Evolutionary conservation across 2,329 filamentous ascomycete species (phyloP).

Genomic region (Davidsoniella virescens): DNA sequence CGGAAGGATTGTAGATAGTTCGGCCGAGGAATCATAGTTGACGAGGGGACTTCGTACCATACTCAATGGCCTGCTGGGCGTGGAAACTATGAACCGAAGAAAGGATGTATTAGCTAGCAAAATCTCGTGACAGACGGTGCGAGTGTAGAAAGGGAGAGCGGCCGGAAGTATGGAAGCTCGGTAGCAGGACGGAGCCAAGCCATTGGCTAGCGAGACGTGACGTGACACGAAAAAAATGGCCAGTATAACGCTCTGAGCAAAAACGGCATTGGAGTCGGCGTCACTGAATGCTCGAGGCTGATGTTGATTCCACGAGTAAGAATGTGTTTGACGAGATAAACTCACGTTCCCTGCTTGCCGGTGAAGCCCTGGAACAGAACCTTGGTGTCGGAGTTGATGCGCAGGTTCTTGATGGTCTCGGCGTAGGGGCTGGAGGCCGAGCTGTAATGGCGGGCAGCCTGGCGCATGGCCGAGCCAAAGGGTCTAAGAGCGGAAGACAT

Average conservation of each 20-base stretch:
- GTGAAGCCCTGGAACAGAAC: constrained; percentile 96
- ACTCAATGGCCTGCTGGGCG: constrained; percentile 93
- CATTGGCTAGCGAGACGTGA: background rate
- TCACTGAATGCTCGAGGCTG: too few relatives aligned
- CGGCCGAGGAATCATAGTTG: constrained; percentile 1
- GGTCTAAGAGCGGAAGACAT: constrained; percentile 69
- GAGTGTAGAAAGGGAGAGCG: background rate
- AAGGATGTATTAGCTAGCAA: constrained; percentile 1
- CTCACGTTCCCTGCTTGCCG: constrained; percentile 86
- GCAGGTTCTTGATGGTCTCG: constrained; percentile 66
- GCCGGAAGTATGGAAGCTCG: background rate
- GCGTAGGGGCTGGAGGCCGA: constrained; percentile 53
- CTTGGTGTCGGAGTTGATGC: constrained; percentile 85
- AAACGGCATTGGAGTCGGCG: too few relatives aligned
- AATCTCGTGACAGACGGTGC: background rate
- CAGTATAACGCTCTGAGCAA: background rate
- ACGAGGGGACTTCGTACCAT: constrained; percentile 45
- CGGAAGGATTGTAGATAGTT: constrained; percentile 5
- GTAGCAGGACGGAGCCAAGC: background rate
- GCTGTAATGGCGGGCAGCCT: constrained; percentile 56
- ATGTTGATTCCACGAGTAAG: background rate
- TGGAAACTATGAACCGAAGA: constrained; percentile 56
- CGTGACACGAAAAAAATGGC: background rate
- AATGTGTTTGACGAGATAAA: constrained; percentile 17
- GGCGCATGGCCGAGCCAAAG: constrained; percentile 53